Conservation (phyloP, 179 eudicot species). For the Spergularia azorica region DNA sequence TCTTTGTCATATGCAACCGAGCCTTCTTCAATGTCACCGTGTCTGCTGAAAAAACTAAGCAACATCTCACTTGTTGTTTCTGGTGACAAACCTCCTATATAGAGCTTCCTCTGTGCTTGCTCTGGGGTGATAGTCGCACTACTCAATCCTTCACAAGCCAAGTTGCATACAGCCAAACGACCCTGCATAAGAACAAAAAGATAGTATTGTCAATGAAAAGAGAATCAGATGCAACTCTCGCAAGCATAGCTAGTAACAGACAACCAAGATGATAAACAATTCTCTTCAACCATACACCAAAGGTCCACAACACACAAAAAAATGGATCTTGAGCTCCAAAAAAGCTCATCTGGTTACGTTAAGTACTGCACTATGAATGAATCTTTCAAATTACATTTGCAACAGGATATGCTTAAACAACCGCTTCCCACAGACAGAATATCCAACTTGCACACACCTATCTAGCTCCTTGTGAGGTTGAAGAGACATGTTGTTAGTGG, state of each 20-base stretch:
- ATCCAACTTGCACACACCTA: background rate
- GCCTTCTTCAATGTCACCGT: slow-evolving; percentile 70
- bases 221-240: background rate
- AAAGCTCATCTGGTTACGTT: background rate
- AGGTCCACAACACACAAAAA: background rate
- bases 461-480: background rate
- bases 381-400: background rate
- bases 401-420: background rate
- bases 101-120: slow-evolving; percentile 66
- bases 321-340: slow-evolving; percentile 4
- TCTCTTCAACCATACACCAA: background rate
- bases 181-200: slow-evolving; percentile 39
- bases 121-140: slow-evolving; percentile 46
- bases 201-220: background rate
- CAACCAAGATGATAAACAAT: background rate
- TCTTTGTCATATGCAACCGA: slow-evolving; percentile 72
- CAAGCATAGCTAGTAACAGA: background rate
- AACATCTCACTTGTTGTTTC: slow-evolving; percentile 61
- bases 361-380: background rate
- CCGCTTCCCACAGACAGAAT: background rate
- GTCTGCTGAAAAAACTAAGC: slow-evolving; percentile 51
- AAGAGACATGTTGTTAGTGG: background rate
- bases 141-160: slow-evolving; percentile 61
- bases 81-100: slow-evolving; percentile 61
- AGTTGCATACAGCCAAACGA: slow-evolving; percentile 62